Percentiles rank a stretch among this genome's conserved stretches.
Conservation (phyloP, 352 stramenopile genomes). For the Phytophthora kernoviae region DNA sequence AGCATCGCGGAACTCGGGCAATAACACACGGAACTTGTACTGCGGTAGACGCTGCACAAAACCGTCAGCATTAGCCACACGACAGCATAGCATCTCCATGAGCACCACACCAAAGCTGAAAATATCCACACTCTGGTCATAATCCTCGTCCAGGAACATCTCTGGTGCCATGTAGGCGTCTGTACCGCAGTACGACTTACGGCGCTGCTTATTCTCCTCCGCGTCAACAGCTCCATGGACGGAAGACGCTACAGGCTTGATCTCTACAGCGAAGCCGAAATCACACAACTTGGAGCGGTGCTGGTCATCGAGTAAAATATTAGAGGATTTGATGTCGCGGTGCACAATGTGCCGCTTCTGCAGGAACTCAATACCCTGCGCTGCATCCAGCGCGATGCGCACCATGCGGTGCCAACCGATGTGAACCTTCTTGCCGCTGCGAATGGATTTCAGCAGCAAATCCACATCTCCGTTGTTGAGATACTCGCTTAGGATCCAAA, state of each 20-base stretch:
- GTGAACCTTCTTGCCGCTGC: slow-evolving; percentile 45
- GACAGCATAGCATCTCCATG: slow-evolving; percentile 89
- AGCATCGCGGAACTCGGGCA: slow-evolving; percentile 68
- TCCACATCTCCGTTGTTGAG: slow-evolving; percentile 79
- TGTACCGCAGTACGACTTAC: slow-evolving; percentile 88
- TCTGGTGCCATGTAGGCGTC: slow-evolving; percentile 87
- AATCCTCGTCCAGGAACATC: slow-evolving; percentile 87
- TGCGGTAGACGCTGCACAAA: slow-evolving; percentile 86
- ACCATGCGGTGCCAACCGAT: slow-evolving; percentile 66
- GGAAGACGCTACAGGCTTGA: slow-evolving; percentile 35
- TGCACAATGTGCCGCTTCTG: slow-evolving; percentile 88
- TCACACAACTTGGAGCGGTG: slow-evolving; percentile 82
- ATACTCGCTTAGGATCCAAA: slow-evolving; percentile 87
- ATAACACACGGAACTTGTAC: slow-evolving; percentile 74
- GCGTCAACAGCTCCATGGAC: slow-evolving; percentile 34
- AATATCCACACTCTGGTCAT: slow-evolving; percentile 85
- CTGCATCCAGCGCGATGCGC: slow-evolving; percentile 79
- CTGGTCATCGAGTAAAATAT: slow-evolving; percentile 81
- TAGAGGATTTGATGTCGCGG: slow-evolving; percentile 89
- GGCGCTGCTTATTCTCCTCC: slow-evolving; percentile 43
- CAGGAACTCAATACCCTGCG: slow-evolving; percentile 95
- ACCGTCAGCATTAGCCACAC: slow-evolving; percentile 73
- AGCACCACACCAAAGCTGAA: slow-evolving; percentile 88
- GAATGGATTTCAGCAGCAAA: slow-evolving; percentile 64
- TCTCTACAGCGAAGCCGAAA: slow-evolving; percentile 85